Evolutionary conservation across 805 yeast genomes (phyloP).

Genomic region (Candida railenensis): DNA sequence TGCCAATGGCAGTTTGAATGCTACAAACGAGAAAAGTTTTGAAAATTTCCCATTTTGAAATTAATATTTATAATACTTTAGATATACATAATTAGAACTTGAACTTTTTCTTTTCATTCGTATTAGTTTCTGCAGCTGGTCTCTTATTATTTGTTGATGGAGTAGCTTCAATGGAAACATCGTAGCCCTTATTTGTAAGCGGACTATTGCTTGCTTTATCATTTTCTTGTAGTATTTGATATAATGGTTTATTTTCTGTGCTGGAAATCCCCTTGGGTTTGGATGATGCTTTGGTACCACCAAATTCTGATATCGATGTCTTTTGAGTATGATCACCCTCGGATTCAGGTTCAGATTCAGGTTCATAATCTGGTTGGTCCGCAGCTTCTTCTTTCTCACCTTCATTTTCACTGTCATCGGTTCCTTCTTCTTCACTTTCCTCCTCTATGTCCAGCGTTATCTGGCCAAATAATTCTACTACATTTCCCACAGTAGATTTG

Average conservation of each 20-base stretch:
- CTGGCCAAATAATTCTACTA: slow-evolving; percentile 32
- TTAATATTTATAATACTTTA: background rate
- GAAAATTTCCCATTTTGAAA: background rate
- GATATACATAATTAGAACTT: background rate
- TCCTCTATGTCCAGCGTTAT: slow-evolving; percentile 19
- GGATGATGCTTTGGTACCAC: slow-evolving; percentile 4
- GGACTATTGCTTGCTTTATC: background rate
- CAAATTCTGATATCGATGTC: slow-evolving; percentile 5
- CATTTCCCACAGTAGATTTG: slow-evolving; percentile 6
- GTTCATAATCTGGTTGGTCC: slow-evolving; percentile 8
- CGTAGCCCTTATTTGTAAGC: background rate
- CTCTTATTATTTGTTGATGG: background rate
- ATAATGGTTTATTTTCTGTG: slow-evolving; percentile 3
- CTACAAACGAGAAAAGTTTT: background rate
- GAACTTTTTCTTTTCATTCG: slow-evolving; percentile 1
- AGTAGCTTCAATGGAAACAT: background rate
- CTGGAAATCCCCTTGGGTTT: slow-evolving; percentile 3
- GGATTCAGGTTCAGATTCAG: slow-evolving; percentile 3
- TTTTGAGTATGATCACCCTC: too few relatives aligned
- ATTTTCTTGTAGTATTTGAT: slow-evolving; percentile 2
- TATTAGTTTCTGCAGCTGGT: background rate
- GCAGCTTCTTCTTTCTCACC: slow-evolving; percentile 23
- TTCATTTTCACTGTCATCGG: slow-evolving; percentile 45
- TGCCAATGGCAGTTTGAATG: background rate
- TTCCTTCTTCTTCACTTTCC: slow-evolving; percentile 55